Evolutionary conservation across 169 alveolate genomes (phyloP).

Genomic region (Plasmodium falciparum): DNA sequence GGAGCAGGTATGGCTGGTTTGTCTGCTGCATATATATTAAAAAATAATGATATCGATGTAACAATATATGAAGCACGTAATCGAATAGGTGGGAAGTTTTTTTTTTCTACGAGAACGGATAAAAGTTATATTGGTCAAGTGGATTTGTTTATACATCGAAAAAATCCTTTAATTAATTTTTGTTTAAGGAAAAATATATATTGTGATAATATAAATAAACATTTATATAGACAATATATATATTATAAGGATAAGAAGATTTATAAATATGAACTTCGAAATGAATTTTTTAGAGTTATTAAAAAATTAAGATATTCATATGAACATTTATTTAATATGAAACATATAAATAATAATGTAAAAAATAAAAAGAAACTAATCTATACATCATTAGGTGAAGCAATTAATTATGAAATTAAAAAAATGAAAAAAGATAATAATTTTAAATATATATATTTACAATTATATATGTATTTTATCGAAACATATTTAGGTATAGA

Average conservation of each 20-base stretch:
- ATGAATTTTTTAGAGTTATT: conserved; percentile 45
- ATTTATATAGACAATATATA: conserved; percentile 36
- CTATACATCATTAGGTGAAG: conserved; percentile 26
- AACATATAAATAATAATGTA: neutral
- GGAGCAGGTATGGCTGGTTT: conserved; percentile 72
- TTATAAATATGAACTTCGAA: conserved; percentile 47
- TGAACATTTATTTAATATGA: conserved; percentile 19
- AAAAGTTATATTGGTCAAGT: conserved; percentile 55
- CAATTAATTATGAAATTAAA: conserved; percentile 14
- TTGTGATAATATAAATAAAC: conserved; percentile 16
- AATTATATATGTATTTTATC: conserved; percentile 21
- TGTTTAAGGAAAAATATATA: conserved; percentile 69
- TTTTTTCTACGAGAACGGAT: conserved; percentile 3
- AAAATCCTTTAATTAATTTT: conserved; percentile 55
- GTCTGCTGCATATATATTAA: conserved; percentile 67
- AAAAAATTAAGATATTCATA: conserved; percentile 27
- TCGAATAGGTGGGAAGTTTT: conserved; percentile 65
- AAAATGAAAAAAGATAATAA: conserved; percentile 30
- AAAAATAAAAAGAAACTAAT: conserved; percentile 4
- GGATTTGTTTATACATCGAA: conserved; percentile 10
- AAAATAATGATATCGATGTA: conserved; percentile 48
- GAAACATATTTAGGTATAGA: conserved; percentile 35
- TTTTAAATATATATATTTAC: conserved; percentile 6
- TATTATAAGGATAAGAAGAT: conserved; percentile 34
- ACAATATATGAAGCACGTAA: conserved; percentile 66